Conservation (phyloP, 2,329 filamentous ascomycete species). For the Epichloe festucae region DNA sequence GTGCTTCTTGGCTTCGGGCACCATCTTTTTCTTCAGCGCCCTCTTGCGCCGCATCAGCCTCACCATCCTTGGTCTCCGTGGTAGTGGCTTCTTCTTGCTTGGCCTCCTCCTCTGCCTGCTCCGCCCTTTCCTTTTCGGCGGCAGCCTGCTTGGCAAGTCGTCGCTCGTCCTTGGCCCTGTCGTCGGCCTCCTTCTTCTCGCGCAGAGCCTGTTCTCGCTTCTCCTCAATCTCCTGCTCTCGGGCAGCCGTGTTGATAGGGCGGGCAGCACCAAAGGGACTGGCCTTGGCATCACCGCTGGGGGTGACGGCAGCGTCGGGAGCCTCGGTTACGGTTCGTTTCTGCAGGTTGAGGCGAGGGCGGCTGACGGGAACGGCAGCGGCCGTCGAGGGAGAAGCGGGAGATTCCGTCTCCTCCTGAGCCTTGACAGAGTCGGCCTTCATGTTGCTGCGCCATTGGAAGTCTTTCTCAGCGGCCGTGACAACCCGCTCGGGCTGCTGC, state of each 20-base stretch:
- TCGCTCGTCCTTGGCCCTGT: conserved; percentile 69
- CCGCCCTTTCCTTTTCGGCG: conserved; percentile 31
- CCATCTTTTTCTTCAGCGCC: conserved; percentile 32
- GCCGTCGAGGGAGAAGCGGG: conserved; percentile 40
- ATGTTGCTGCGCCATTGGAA: conserved; percentile 88
- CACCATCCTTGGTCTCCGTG: conserved; percentile 19
- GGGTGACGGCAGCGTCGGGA: conserved; percentile 34
- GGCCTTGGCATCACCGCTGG: conserved; percentile 59
- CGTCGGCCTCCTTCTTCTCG: conserved; percentile 78
- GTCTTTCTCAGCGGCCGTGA: conserved; percentile 83
- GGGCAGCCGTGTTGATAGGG: conserved; percentile 83
- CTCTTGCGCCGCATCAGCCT: conserved; percentile 4
- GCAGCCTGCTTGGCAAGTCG: conserved; percentile 47
- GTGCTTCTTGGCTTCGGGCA: conserved; percentile 24
- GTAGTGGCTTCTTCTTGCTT: conserved; percentile 21
- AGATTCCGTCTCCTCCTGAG: conserved; percentile 58
- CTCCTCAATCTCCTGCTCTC: conserved; percentile 83
- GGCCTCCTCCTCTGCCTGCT: conserved; percentile 21
- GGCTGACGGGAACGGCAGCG: conserved; percentile 36
- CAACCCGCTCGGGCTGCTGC: conserved; percentile 53
- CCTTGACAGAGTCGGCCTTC: conserved; percentile 65
- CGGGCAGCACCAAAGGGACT: conserved; percentile 89
- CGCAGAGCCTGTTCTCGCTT: conserved; percentile 61
- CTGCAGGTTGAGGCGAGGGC: conserved; percentile 74
- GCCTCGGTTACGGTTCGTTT: conserved; percentile 84